These are phyloP conservation scores for Didymella exigua DNA, from an alignment of 2,329 filamentous ascomycete species.

Conservation along the genomic window DNA sequence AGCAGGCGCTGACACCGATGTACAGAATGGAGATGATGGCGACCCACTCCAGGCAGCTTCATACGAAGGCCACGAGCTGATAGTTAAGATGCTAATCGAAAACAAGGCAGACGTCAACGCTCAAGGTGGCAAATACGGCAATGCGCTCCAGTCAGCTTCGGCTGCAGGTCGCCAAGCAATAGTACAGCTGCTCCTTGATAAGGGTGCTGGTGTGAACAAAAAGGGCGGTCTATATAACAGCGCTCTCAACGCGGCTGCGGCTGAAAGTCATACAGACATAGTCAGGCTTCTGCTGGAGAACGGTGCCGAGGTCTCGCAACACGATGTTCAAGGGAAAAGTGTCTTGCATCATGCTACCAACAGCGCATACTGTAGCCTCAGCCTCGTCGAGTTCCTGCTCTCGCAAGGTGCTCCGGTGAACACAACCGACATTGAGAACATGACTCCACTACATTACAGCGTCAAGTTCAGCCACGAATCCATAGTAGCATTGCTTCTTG, in stretches of 20 bases:
- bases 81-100: conserved; percentile 24
- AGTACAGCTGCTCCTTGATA: conserved; percentile 21
- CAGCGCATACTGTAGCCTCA: not conserved
- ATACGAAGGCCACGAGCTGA: not conserved
- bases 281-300: not conserved
- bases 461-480: conserved; percentile 14
- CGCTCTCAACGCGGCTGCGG: not conserved
- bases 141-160: not conserved
- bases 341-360: conserved; percentile 10
- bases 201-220: not conserved
- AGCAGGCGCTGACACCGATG: not conserved
- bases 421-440: conserved; percentile 3
- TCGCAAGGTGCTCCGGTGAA: conserved; percentile 2
- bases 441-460: conserved; percentile 18
- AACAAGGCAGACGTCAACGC: not conserved
- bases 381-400: conserved; percentile 9
- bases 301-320: not conserved
- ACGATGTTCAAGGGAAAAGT: not conserved
- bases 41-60: not conserved
- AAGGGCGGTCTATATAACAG: conserved; percentile 1
- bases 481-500: conserved; percentile 12
- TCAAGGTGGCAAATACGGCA: too few relatives aligned
- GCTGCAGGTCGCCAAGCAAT: conserved; percentile 10
- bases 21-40: not conserved
- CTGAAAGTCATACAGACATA: not conserved